Conservation (phyloP, 2,329 filamentous ascomycete species). For the Aspergillus carbonarius region DNA sequence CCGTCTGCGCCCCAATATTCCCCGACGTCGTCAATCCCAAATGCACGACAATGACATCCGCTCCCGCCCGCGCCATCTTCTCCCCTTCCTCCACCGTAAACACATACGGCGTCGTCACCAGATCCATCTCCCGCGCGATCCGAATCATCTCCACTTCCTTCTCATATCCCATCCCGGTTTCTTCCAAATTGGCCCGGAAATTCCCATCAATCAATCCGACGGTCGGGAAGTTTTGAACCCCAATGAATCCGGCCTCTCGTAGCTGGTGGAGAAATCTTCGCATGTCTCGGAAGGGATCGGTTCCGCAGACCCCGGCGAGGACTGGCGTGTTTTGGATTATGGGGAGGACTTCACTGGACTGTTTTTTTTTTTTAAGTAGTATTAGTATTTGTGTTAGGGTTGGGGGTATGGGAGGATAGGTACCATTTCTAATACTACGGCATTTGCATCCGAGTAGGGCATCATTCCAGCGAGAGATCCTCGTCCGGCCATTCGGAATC, state of each 20-base stretch:
- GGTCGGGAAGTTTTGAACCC: conserved; percentile 72
- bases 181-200: conserved; percentile 67
- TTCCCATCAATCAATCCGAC: conserved; percentile 68
- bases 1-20: conserved; percentile 62
- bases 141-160: conserved; percentile 67
- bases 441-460: conserved; percentile 70
- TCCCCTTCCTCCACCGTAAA: conserved; percentile 63
- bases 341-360: conserved; percentile 66
- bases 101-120: conserved; percentile 69
- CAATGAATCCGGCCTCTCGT: conserved; percentile 63
- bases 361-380: neutral
- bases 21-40: conserved; percentile 67
- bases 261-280: conserved; percentile 60
- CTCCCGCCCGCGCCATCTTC: conserved; percentile 63
- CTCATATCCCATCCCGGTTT: conserved; percentile 69
- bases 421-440: conserved; percentile 68
- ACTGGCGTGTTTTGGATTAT: conserved; percentile 64
- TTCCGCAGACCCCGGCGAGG: conserved; percentile 68
- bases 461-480: conserved; percentile 69
- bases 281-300: conserved; percentile 67
- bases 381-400: neutral
- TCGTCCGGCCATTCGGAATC: conserved; percentile 70
- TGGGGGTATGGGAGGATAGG: too few relatives aligned
- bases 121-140: conserved; percentile 57
- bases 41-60: conserved; percentile 67